Evolutionary conservation across 306 rosid genomes (phyloP).

Genomic region (Hylodesmum podocarpum): DNA sequence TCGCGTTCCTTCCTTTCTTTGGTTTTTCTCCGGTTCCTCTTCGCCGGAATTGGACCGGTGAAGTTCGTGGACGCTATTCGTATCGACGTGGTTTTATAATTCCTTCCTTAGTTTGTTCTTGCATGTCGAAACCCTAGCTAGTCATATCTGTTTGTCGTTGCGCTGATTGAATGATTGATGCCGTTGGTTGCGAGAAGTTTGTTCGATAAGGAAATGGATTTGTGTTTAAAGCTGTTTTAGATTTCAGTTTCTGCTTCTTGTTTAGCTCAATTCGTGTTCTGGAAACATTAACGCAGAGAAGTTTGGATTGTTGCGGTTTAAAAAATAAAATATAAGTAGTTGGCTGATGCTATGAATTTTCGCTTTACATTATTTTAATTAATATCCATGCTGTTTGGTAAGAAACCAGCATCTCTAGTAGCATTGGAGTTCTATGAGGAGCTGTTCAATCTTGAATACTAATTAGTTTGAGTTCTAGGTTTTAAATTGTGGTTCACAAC

Average conservation of each 20-base stretch:
- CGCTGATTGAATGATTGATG: background rate
- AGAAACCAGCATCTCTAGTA: background rate
- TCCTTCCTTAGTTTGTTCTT: background rate
- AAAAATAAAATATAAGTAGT: background rate
- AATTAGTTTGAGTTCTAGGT: background rate
- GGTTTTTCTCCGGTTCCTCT: background rate
- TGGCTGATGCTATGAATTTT: background rate
- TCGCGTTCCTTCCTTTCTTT: background rate
- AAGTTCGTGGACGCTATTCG: background rate
- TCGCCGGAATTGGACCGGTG: background rate
- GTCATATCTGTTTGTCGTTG: background rate
- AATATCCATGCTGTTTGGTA: background rate
- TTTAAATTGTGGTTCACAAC: background rate
- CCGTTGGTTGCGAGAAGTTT: slow-evolving; percentile 4
- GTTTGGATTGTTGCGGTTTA: background rate
- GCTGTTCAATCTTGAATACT: background rate
- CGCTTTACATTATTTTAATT: background rate
- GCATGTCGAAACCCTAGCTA: slow-evolving; percentile 43
- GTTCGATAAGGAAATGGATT: background rate
- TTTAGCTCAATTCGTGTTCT: background rate
- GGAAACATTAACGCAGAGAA: background rate
- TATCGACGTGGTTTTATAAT: background rate
- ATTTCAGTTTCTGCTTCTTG: background rate
- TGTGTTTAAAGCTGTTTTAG: background rate
- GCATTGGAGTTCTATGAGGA: background rate